Evolutionary conservation across 2,329 filamentous ascomycete genomes (phyloP), one percentile per base, ranked within the genome.

Genomic region (Samsoniella hepiali): DNA sequence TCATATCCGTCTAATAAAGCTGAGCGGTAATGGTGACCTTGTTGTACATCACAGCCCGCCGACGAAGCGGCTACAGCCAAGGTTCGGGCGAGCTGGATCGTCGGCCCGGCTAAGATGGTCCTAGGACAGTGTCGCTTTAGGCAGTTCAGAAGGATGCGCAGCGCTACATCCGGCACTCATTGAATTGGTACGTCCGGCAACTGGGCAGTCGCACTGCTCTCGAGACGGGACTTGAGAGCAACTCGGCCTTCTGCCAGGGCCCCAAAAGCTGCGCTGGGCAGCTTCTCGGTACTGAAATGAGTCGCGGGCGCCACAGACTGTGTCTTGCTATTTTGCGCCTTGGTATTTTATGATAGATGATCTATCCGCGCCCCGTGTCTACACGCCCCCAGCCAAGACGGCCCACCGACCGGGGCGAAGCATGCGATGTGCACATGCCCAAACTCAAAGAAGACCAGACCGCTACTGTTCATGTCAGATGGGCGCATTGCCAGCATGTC

Each of bases 331-430:
- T 32, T 32, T 17, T 51, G 67, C 69, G 60, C 63, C 55, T 62
- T 67, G 65, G 70, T 71, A 57, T 66, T 69, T 72, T 72, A 62
- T 73, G 71, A 73, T 68, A 73, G 68, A 69, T 73, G 70, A 73
- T 66, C 50, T 66, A 66, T 67, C 61, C 45, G 55, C 38, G 55
- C 47, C 36, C 40, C 45, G 29, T 60, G 34, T 44, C 47, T 32
- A 27, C 58, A 53, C 58, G 44, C 57, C 44, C 56, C 57, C 34
- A n/a, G 13, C n/a, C 10, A 9, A 15, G 15, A 9, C 34, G 55
- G 49, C 49, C 58, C 58, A 60, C 58, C 6, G 17, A 29, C 27
- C 13, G 5, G 45, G 22, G 45, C 11, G 34, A 13, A 8, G 29
- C 13, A 27, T 22, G 38, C 38, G 27, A 53, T n/a, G 7, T 8